A percentile compares a stretch with the other conserved stretches of the same genome.
Evolutionary conservation across 257 asterid species (phyloP).

Genomic region (Solanum megistacrolobum): DNA sequence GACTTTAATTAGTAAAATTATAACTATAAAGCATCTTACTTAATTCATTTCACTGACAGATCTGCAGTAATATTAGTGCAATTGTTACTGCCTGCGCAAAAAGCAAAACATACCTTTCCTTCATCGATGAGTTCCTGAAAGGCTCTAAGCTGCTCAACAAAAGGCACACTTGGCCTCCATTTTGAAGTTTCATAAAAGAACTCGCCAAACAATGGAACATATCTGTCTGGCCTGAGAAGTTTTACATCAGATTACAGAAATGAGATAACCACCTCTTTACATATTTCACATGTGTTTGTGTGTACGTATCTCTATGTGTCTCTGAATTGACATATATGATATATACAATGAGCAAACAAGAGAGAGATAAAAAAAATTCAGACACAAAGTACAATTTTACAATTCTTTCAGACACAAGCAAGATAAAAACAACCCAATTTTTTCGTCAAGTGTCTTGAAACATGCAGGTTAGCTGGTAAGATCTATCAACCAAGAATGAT

Average conservation of each 20-base stretch:
- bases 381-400: background rate
- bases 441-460: background rate
- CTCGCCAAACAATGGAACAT: slow-evolving; percentile 73
- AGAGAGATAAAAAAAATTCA: background rate
- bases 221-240: slow-evolving; percentile 81
- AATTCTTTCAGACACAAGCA: background rate
- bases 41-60: background rate
- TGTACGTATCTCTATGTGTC: background rate
- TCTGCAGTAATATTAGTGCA: background rate
- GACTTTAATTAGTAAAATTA: background rate
- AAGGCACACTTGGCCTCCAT: slow-evolving; percentile 77
- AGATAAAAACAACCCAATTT: background rate
- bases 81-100: background rate
- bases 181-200: slow-evolving; percentile 59
- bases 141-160: slow-evolving; percentile 72
- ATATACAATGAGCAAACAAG: background rate
- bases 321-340: background rate
- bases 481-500: background rate
- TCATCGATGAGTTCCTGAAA: slow-evolving; percentile 73
- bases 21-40: background rate
- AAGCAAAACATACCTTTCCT: slow-evolving; percentile 54
- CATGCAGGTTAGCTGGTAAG: background rate
- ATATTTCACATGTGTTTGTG: background rate
- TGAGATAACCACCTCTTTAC: background rate
- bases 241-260: background rate